These are phyloP conservation scores for Aspergillus tanneri DNA, from an alignment of 2,329 filamentous ascomycete species.

Conservation along the genomic window DNA sequence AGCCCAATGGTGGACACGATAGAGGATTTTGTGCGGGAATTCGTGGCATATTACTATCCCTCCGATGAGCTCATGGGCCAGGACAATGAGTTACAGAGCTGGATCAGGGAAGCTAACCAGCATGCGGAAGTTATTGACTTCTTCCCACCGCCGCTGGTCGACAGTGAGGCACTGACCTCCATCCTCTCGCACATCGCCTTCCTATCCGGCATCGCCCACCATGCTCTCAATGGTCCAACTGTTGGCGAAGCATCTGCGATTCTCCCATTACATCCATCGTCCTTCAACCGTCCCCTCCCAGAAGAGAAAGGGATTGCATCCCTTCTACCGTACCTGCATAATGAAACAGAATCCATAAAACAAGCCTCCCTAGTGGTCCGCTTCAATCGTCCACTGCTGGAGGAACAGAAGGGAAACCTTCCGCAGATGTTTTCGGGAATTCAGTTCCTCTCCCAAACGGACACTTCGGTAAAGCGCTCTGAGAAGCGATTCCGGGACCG, in stretches of 20 bases:
- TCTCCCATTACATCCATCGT: neutral
- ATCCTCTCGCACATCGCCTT: constrained; percentile 1
- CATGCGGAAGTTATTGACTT: neutral
- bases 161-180: neutral
- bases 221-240: neutral
- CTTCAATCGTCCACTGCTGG: neutral
- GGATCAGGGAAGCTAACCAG: neutral
- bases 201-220: constrained; percentile 1
- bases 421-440: neutral
- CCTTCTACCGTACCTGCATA: neutral
- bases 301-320: neutral
- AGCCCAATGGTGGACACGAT: neutral
- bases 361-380: neutral
- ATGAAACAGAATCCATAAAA: neutral
- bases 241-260: neutral
- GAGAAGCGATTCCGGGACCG: neutral
- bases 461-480: neutral
- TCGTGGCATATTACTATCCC: neutral
- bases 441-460: neutral
- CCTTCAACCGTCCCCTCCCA: neutral
- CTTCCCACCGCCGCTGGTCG: neutral
- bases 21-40: neutral
- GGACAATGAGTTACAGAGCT: neutral
- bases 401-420: neutral
- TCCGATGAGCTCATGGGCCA: neutral